These are phyloP conservation scores for Gracilaria gracilis DNA, from an alignment of 23 red algal genomes.

Conservation along the genomic window DNA sequence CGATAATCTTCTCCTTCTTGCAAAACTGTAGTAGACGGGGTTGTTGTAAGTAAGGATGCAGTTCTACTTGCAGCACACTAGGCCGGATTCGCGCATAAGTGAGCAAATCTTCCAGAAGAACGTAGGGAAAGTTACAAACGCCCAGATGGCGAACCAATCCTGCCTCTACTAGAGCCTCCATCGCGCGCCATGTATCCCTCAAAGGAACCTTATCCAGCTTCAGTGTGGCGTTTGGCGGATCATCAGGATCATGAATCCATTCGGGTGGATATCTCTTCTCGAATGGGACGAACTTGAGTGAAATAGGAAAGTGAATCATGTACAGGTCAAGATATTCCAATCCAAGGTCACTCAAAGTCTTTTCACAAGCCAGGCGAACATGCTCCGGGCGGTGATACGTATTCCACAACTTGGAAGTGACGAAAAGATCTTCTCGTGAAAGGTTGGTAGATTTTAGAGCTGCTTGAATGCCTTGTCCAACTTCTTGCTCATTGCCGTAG, in stretches of 20 bases:
- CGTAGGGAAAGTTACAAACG: conserved; percentile 79
- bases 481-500: conserved; percentile 87
- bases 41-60: conserved; percentile 78
- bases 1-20: conserved; percentile 56
- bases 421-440: conserved; percentile 69
- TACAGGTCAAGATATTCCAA: conserved; percentile 86
- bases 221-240: conserved; percentile 20
- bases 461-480: conserved; percentile 70
- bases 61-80: conserved; percentile 86
- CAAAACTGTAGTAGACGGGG: conserved; percentile 62
- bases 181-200: conserved; percentile 81
- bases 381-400: conserved; percentile 81
- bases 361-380: conserved; percentile 74
- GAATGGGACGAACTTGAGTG: conserved; percentile 43
- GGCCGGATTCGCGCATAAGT: conserved; percentile 72
- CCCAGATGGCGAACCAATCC: conserved; percentile 83
- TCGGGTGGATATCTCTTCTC: conserved; percentile 70
- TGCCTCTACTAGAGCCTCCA: conserved; percentile 83
- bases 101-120: conserved; percentile 77
- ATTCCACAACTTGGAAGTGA: conserved; percentile 93
- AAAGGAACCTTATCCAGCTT: conserved; percentile 61
- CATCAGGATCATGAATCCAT: conserved; percentile 66
- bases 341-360: conserved; percentile 73
- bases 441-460: conserved; percentile 39
- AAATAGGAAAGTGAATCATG: conserved; percentile 88